A percentile compares a stretch with the other conserved stretches of the same genome.
These are phyloP conservation scores for Ceratocystis destructans DNA, from an alignment of 2,329 filamentous ascomycete genomes.

Conservation along the genomic window DNA sequence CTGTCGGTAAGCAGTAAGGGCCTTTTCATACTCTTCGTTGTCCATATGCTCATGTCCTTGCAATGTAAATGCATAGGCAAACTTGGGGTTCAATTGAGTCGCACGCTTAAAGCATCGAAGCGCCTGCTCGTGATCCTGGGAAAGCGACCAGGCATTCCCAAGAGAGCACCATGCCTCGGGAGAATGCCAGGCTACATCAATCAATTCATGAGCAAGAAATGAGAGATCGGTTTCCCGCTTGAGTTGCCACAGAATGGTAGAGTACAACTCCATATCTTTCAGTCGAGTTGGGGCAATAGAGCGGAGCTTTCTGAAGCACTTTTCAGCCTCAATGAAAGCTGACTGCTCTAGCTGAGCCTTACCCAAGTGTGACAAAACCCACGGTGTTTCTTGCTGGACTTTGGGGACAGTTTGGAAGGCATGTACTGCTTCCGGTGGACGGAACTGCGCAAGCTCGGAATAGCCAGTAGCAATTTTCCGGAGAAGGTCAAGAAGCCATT, in stretches of 20 bases:
- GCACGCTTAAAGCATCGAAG: slow-evolving; percentile 88
- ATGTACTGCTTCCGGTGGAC: slow-evolving; percentile 62
- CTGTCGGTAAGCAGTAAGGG: slow-evolving; percentile 70
- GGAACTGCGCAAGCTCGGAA: slow-evolving; percentile 63
- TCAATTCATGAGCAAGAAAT: slow-evolving; percentile 78
- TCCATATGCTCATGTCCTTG: slow-evolving; percentile 92
- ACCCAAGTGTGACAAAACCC: slow-evolving; percentile 83
- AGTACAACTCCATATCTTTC: slow-evolving; percentile 96
- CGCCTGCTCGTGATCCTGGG: slow-evolving; percentile 86
- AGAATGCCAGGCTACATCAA: slow-evolving; percentile 75
- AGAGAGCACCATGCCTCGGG: slow-evolving; percentile 93
- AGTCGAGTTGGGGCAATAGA: slow-evolving; percentile 67
- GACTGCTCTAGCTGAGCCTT: slow-evolving; percentile 85
- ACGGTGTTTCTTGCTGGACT: slow-evolving; percentile 75
- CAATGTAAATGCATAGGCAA: slow-evolving; percentile 89
- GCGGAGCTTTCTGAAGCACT: slow-evolving; percentile 67
- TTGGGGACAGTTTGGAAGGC: slow-evolving; percentile 57
- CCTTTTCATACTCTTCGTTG: slow-evolving; percentile 96
- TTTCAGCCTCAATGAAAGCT: slow-evolving; percentile 73
- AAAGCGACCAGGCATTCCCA: slow-evolving; percentile 87
- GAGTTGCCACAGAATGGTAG: slow-evolving; percentile 95
- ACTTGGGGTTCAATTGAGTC: slow-evolving; percentile 76
- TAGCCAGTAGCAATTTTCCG: slow-evolving; percentile 72
- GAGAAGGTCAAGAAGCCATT: slow-evolving; percentile 65
- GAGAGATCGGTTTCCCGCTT: slow-evolving; percentile 86